phyloP scores from a whole-genome alignment of 208 protist species.

The Leishmania braziliensis region DNA sequence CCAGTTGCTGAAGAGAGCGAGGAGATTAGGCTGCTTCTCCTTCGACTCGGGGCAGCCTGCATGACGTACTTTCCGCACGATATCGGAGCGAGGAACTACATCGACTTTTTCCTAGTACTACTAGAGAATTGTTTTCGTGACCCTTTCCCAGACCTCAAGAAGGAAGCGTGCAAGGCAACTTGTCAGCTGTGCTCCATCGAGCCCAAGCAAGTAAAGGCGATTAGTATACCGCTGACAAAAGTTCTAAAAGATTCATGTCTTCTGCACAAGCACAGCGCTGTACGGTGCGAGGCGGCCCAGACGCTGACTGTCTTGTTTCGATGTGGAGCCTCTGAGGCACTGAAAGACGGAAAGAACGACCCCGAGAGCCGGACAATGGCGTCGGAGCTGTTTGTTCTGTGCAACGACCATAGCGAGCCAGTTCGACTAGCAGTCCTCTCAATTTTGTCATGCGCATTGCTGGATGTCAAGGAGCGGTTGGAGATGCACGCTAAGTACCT shows the following conservation, averaged over 20 bases:
- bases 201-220: slow-evolving; percentile 69
- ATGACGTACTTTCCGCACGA: slow-evolving; percentile 88
- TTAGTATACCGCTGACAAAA: slow-evolving; percentile 67
- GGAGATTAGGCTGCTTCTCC: slow-evolving; percentile 74
- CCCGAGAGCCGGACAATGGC: slow-evolving; percentile 57
- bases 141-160: slow-evolving; percentile 83
- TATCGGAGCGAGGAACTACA: slow-evolving; percentile 75
- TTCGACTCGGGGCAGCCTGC: slow-evolving; percentile 64
- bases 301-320: slow-evolving; percentile 67
- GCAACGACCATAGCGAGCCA: slow-evolving; percentile 81
- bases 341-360: slow-evolving; percentile 73
- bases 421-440: slow-evolving; percentile 65
- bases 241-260: slow-evolving; percentile 69
- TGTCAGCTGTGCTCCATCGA: slow-evolving; percentile 77
- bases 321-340: slow-evolving; percentile 74
- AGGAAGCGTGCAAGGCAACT: slow-evolving; percentile 72
- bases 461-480: slow-evolving; percentile 82
- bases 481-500: slow-evolving; percentile 82
- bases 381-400: slow-evolving; percentile 70
- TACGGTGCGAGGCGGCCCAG: slow-evolving; percentile 61
- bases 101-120: slow-evolving; percentile 89
- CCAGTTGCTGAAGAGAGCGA: slow-evolving; percentile 82
- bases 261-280: slow-evolving; percentile 86
- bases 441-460: slow-evolving; percentile 60
- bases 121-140: slow-evolving; percentile 86